Evolutionary conservation across 2,329 filamentous ascomycete species (phyloP), one percentile per base, ranked within the genome.

Genomic region (Endothia cerciana): DNA sequence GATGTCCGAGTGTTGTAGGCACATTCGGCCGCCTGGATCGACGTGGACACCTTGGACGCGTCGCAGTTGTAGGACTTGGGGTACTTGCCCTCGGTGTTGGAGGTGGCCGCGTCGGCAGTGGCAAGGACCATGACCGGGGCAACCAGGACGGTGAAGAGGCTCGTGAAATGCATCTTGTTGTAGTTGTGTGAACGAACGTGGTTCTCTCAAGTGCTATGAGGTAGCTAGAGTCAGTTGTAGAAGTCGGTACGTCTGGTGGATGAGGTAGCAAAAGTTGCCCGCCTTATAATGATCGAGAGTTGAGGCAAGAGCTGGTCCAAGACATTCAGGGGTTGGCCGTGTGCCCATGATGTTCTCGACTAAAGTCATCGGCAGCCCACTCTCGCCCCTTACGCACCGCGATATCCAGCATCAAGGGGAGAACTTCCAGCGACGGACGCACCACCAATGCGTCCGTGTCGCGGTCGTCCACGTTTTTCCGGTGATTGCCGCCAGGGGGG

Each of bases 21-120:
- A 70, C 77, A 78, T 65, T 78, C 77, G 19, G 76, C 75, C 5
- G 76, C 76, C 63, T 78, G 77, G 67, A 78, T 78, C 17, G 74
- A 72, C 4, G 63, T 77, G 49, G 76, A 78, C 4, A 71, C 69
- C 67, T 77, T 76, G 60, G 73, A 67, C 17, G 74, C 71, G 30
- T 63, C 68, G 70, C 77, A 78, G 66, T 71, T 74, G 3, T 69
- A 53, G 8, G 60, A 73, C 1, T 57, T 62, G 0, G 75, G 76
- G 55, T 72, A 76, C 63, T 76, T 74, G 47, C 75, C 75, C 67
- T 78, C 73, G 8, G 74, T 77, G 71, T 78, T 77, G 8, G 76
- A 76, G 0, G 71, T 72, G 17, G 73, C 73, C 1, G 75, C 75
- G 40, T 77, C 72, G 8, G 77, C 72, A 19, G 76, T 78, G 25